Conservation (phyloP, 768 basidiomycete genomes). For the Hericium rajendrae region DNA sequence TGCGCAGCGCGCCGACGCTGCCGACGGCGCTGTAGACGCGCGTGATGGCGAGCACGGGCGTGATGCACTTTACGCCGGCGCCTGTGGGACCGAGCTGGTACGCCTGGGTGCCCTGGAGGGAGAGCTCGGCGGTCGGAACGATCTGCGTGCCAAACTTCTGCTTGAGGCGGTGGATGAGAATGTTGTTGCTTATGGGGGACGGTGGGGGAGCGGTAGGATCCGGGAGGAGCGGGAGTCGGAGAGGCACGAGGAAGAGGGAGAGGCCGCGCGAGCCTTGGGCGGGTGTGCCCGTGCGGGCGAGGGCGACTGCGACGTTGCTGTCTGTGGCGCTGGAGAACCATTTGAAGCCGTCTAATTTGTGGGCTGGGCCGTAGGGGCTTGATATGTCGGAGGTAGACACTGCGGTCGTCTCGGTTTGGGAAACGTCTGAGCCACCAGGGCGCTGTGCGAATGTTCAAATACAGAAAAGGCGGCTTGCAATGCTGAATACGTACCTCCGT, state of each 20-base stretch:
- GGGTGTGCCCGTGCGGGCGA: conserved; percentile 58
- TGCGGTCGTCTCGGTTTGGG: conserved; percentile 61
- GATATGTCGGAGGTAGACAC: conserved; percentile 23
- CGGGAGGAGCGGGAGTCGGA: conserved; percentile 42
- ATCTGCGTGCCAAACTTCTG: conserved; percentile 69
- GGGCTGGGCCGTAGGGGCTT: conserved; percentile 37
- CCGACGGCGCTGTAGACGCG: conserved; percentile 55
- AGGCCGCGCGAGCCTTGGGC: conserved; percentile 52
- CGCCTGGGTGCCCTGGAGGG: conserved; percentile 46
- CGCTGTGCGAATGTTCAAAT: conserved; percentile 28
- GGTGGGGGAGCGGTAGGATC: conserved; percentile 30
- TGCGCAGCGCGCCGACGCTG: conserved; percentile 47
- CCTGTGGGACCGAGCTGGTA: conserved; percentile 52
- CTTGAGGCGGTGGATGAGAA: conserved; percentile 65
- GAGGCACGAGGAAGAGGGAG: conserved; percentile 67
- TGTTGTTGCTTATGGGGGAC: conserved; percentile 48
- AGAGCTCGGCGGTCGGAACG: conserved; percentile 69
- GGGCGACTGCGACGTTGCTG: conserved; percentile 57
- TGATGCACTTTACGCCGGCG: conserved; percentile 56
- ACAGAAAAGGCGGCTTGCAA: background rate
- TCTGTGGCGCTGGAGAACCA: conserved; percentile 85
- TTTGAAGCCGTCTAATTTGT: conserved; percentile 61
- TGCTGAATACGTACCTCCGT: conserved; percentile 41
- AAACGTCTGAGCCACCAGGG: conserved; percentile 69
- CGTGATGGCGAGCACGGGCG: conserved; percentile 70